Conservation (phyloP, 768 basidiomycete species). For the Tephrocybe sp. region DNA sequence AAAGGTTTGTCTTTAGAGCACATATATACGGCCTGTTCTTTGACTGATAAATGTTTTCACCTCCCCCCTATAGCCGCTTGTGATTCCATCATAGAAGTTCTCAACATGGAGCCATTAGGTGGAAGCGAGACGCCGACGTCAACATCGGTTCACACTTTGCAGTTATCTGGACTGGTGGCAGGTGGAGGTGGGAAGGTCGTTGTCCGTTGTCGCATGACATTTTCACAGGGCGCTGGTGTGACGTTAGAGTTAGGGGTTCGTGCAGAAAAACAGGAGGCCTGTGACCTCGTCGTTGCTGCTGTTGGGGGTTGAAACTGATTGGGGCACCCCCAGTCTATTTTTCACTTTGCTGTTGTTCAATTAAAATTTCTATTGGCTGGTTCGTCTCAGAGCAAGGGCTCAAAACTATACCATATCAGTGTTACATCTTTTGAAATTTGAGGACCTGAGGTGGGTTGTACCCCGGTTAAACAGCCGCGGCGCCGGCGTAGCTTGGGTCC, state of each 20-base stretch:
- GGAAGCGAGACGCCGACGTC: conserved; percentile 83
- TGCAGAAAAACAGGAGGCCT: conserved; percentile 86
- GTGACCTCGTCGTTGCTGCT: conserved; percentile 85
- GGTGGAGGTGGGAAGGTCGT: conserved; percentile 97
- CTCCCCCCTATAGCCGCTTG: conserved; percentile 72
- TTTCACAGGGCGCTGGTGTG: conserved; percentile 83
- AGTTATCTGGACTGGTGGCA: conserved; percentile 84
- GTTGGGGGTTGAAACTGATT: conserved; percentile 58
- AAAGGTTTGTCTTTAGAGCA: conserved; percentile 65
- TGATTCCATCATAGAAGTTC: conserved; percentile 92
- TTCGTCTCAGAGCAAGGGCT: conserved; percentile 8
- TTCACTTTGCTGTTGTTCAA: conserved; percentile 16
- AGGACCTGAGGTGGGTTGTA: conserved; percentile 5
- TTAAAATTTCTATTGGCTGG: conserved; percentile 8
- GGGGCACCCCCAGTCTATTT: background rate
- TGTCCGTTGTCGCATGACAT: conserved; percentile 94
- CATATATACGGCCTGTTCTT: conserved; percentile 5
- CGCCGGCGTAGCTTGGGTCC: conserved; percentile 12
- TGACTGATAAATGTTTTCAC: conserved; percentile 15
- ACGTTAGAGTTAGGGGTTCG: conserved; percentile 89
- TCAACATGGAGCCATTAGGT: conserved; percentile 95
- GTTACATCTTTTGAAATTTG: background rate
- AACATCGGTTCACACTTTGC: conserved; percentile 88
- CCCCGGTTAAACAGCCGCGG: conserved; percentile 9
- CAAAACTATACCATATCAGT: background rate